Conservation (phyloP, 1,284 basidiomycete genomes). For the Mycosarcoma mackinlayi region DNA sequence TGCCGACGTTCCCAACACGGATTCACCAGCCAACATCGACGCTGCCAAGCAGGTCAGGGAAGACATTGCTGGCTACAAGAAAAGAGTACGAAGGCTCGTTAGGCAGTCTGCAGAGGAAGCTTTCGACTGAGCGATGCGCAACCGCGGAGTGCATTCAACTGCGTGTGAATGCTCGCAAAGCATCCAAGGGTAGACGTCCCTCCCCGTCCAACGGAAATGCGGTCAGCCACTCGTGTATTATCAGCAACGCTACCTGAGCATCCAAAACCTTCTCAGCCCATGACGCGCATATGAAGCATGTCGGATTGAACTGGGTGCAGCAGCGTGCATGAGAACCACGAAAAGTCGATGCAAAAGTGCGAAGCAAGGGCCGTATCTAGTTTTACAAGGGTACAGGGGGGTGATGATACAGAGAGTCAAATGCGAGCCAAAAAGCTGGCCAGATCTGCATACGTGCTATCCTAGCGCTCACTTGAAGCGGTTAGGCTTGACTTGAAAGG, state of each 20-base stretch:
- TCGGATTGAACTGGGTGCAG: neutral
- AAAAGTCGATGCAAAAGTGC: neutral
- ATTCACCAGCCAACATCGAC: conserved; percentile 97
- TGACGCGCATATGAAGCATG: neutral
- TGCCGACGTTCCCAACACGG: conserved; percentile 88
- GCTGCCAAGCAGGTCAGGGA: conserved; percentile 72
- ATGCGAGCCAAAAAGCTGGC: conserved; percentile 5
- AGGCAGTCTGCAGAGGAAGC: conserved; percentile 65
- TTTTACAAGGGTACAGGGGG: conserved; percentile 24
- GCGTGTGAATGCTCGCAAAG: too few relatives aligned
- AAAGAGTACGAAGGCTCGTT: conserved; percentile 65
- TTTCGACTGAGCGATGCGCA: conserved; percentile 31
- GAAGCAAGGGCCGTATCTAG: conserved; percentile 24
- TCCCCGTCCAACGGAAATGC: too few relatives aligned
- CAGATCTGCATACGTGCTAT: too few relatives aligned
- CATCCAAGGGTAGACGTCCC: conserved; percentile 6
- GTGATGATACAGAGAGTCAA: conserved; percentile 23
- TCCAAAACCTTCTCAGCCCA: neutral
- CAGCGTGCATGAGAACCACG: conserved; percentile 9
- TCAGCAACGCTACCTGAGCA: conserved; percentile 9
- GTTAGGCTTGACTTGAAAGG: conserved; percentile 43
- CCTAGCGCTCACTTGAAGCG: conserved; percentile 34
- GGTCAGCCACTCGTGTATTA: conserved; percentile 22
- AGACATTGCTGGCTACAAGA: conserved; percentile 64
- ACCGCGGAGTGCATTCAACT: too few relatives aligned